A percentile compares a stretch with the other conserved stretches of the same genome.
phyloP scores from a whole-genome alignment of 2,329 filamentous ascomycete species.

The Hysterium pulicare region DNA sequence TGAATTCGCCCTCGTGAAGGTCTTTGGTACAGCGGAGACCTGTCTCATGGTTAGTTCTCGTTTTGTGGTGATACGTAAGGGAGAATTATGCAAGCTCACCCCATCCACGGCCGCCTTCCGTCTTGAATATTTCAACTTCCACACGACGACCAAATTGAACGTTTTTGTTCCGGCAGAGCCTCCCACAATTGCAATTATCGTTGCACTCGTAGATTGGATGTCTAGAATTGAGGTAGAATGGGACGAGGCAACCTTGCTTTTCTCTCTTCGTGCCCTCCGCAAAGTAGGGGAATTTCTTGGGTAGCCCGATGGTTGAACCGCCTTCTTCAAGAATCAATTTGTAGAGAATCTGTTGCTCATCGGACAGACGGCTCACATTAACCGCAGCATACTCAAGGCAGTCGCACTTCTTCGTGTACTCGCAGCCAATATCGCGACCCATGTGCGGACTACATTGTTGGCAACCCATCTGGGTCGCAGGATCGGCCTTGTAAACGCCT shows the following conservation, averaged over 20 bases:
- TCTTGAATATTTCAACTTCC: constrained; percentile 74
- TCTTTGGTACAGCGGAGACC: constrained; percentile 63
- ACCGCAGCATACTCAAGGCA: constrained; percentile 64
- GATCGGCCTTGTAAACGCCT: constrained; percentile 58
- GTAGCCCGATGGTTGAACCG: constrained; percentile 34
- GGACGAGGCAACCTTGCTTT: constrained; percentile 29
- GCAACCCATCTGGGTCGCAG: constrained; percentile 67
- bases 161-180: constrained; percentile 67
- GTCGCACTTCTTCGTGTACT: constrained; percentile 60
- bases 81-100: constrained; percentile 46
- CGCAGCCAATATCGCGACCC: constrained; percentile 55
- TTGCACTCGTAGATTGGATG: constrained; percentile 77
- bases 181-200: constrained; percentile 62
- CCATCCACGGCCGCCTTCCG: constrained; percentile 67
- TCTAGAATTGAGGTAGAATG: constrained; percentile 43
- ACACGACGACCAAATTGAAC: constrained; percentile 71
- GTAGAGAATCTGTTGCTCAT: constrained; percentile 19
- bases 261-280: constrained; percentile 26
- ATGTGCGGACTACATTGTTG: constrained; percentile 56
- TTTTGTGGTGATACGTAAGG: neutral
- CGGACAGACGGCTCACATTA: constrained; percentile 35
- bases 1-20: constrained; percentile 70
- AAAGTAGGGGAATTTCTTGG: constrained; percentile 62
- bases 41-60: constrained; percentile 19
- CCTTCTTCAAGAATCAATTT: constrained; percentile 13